Conservation (phyloP, 768 basidiomycete species). For the Naematelia encephala region DNA sequence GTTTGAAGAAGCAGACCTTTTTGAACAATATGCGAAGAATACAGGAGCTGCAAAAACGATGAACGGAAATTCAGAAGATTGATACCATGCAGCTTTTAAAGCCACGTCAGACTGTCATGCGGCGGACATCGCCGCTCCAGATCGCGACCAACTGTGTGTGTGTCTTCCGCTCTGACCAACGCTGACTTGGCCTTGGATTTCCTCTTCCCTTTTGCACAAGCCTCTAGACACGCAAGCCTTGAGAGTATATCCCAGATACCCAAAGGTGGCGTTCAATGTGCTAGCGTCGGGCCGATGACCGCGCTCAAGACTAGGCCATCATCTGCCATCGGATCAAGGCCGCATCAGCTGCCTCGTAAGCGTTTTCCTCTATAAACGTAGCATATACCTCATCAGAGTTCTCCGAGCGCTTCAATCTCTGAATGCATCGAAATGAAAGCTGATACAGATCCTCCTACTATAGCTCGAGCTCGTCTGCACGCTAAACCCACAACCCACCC, state of each 20-base stretch:
- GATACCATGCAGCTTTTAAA: neutral
- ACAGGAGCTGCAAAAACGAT: neutral
- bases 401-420: too few relatives aligned
- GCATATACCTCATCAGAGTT: too few relatives aligned
- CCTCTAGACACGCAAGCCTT: neutral
- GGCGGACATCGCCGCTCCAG: neutral
- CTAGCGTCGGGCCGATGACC: neutral
- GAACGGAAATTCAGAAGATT: neutral
- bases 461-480: neutral
- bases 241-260: neutral
- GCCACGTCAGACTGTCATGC: neutral
- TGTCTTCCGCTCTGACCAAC: neutral
- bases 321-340: neutral
- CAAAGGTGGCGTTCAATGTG: neutral
- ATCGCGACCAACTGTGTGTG: neutral
- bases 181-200: neutral
- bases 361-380: neutral
- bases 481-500: conserved; percentile 1
- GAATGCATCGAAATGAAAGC: too few relatives aligned
- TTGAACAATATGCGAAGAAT: too few relatives aligned
- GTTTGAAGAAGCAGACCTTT: too few relatives aligned
- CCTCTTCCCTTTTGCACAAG: neutral
- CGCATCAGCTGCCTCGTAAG: conserved; percentile 5
- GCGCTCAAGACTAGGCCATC: neutral
- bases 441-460: neutral